Percentiles rank a stretch among this genome's conserved stretches.
Evolutionary conservation across 176 grass and related monocot genomes (phyloP).

Genomic region (Cenchrus fungigraminus): DNA sequence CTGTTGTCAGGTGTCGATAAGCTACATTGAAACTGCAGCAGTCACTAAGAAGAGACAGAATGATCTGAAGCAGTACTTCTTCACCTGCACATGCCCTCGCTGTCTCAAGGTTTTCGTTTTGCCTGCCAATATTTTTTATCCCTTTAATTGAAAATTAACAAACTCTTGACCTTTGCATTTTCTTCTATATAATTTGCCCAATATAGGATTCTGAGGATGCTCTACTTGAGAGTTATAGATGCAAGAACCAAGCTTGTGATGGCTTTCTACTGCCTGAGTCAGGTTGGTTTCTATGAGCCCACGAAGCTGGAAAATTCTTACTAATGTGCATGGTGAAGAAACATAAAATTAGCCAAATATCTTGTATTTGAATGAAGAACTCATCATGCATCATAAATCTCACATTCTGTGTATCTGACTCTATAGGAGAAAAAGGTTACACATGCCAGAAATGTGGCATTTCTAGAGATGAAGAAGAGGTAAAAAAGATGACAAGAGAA

Average conservation of each 20-base stretch:
- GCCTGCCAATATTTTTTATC: slow-evolving; percentile 21
- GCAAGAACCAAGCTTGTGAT: slow-evolving; percentile 70
- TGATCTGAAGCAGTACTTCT: slow-evolving; percentile 90
- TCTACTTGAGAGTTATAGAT: slow-evolving; percentile 76
- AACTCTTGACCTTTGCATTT: not conserved
- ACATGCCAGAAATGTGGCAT: slow-evolving; percentile 79
- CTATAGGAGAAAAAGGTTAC: slow-evolving; percentile 60
- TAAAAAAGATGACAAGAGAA: slow-evolving; percentile 61
- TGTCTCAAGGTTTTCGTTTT: slow-evolving; percentile 74
- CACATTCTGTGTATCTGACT: slow-evolving; percentile 37
- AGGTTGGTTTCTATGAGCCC: slow-evolving; percentile 45
- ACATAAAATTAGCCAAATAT: not conserved
- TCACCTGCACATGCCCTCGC: slow-evolving; percentile 71
- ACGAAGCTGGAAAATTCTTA: slow-evolving; percentile 7
- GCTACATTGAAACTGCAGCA: slow-evolving; percentile 94
- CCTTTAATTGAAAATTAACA: slow-evolving; percentile 19
- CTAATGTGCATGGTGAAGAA: not conserved
- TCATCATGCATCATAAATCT: not conserved
- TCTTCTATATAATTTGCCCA: slow-evolving; percentile 27
- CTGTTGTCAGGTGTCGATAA: slow-evolving; percentile 76
- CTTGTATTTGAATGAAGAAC: not conserved
- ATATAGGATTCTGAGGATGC: slow-evolving; percentile 58
- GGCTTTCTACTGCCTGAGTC: slow-evolving; percentile 60
- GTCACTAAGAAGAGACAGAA: slow-evolving; percentile 70
- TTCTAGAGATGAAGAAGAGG: slow-evolving; percentile 65